Percentiles rank a stretch among this genome's conserved stretches.
Conservation (phyloP, 352 stramenopile genomes). For the Globisporangium camurandrum region DNA sequence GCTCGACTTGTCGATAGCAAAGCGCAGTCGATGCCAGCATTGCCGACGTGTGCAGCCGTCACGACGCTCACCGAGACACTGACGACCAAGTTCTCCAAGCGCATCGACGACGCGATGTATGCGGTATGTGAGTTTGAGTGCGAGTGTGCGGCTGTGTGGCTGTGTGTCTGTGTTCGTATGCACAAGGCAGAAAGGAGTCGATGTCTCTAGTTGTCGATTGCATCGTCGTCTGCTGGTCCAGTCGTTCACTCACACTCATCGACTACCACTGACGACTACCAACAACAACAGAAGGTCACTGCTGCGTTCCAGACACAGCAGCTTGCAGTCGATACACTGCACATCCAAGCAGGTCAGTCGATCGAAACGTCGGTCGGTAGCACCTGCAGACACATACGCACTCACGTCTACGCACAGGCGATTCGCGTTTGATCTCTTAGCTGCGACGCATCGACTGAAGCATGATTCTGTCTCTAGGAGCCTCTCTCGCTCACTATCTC, state of each 20-base stretch:
- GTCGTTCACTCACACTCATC: too few species aligned
- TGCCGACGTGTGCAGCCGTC: slow-evolving; percentile 16
- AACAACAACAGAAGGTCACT: slow-evolving; percentile 23
- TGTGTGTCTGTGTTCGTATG: background rate
- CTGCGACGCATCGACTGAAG: too few species aligned
- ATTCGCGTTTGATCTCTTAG: too few species aligned
- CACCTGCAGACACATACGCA: too few species aligned
- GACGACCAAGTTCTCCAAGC: slow-evolving; percentile 32
- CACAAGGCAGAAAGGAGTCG: too few species aligned
- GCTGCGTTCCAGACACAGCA: slow-evolving; percentile 34
- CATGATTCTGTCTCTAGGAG: too few species aligned
- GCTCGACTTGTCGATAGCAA: background rate
- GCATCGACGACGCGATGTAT: slow-evolving; percentile 22
- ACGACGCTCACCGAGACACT: slow-evolving; percentile 19
- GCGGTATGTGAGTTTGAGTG: slow-evolving; percentile 15
- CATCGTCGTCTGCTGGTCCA: too few species aligned
- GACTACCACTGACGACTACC: too few species aligned
- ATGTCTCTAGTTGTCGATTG: too few species aligned
- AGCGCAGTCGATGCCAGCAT: slow-evolving; percentile 12
- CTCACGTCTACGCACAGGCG: too few species aligned
- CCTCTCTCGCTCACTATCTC: background rate
- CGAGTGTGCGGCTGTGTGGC: background rate
- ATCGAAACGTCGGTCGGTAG: too few species aligned
- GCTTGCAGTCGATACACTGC: slow-evolving; percentile 20
- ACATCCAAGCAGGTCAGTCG: slow-evolving; percentile 28